Base-by-base conservation (phyloP, 2,329 filamentous ascomycete genomes). In the Periconia macrospinosa region DNA sequence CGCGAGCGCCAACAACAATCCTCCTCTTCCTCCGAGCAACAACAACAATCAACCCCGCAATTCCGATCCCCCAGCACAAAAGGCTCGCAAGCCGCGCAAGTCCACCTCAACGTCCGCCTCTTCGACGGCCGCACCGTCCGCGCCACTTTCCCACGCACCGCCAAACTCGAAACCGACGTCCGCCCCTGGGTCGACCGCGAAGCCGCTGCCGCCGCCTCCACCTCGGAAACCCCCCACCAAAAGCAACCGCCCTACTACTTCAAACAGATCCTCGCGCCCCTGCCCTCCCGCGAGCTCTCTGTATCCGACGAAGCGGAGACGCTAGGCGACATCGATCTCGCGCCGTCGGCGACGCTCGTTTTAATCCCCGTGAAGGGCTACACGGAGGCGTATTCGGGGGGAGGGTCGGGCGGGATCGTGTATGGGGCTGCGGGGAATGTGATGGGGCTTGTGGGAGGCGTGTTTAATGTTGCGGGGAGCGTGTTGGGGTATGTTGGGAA, bases 101-200 rank as follows among this genome's bases (percentile, higher is more conserved):
- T 75, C 13, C 63, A 68, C 17, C 77, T 97, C 1, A 91, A 94
- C 65, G 84, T 96, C 17, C 85, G 92, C 8, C 79, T 96, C 0
- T 89, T 95, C 52, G 91, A 97, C 67, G 93, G 93, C 10, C 87
- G 86, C 11, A 92, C 86, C 1, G 83, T 97, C 17, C 86, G 91
- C 41, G 83, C 81, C 3, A 85, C 83, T 17, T 96, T 97, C 71
- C 78, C 84, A 11, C 84, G 86, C 19, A 76, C 77, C 2, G 79
- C 83, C 7, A 89, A 83, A 0, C 79, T 97, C 3, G 73, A 78
- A 7, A 77, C 72, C 7, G 83, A 90, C 42, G 86, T 97, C 1
- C 83, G 93, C 8, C 75, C 79, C 7, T 97, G 91, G 90, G 82
- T 97, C 8, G 89, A 93, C 50, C 47, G 54, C 1, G 65, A 71